Base-by-base conservation (phyloP, 1,284 basidiomycete genomes). In the Boletellus deceptivus region DNA sequence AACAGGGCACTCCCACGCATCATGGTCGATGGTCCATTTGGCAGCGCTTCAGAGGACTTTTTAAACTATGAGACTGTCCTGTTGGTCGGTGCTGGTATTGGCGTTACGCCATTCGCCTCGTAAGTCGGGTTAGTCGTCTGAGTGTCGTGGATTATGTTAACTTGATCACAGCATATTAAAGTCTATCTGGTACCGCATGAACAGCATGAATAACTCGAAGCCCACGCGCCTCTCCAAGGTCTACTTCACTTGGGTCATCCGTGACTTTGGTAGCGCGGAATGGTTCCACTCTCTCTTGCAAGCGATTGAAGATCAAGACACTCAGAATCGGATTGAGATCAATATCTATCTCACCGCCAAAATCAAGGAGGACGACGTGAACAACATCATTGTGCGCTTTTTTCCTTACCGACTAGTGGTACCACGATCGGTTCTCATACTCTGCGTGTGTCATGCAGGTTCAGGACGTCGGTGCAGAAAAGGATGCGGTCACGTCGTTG, bases 181-280 rank as follows among this genome's bases (percentile, higher is more conserved):
- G 71, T 84, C 86, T n/a, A 91, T 96, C 63, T 95, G 93, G 92
- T 95, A 94, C 74, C 84, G 89, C 43, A 88, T 92, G 84, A 93
- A 93, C 73, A 86, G 85, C 70, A 76, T 89, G 64, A 81, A 85
- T 67, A 71, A 75, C 59, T 79, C 79, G 27, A 86, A 83, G 68
- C 80, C 83, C 3, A 91, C 89, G 2, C 80, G 89, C 38, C 77
- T 91, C 40, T 88, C 86, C 43, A 91, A 91, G 72, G 86, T 91
- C 45, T 91, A 91, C 75, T 90, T 91, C 68, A 88, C 84, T 6
- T 91, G 89, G 89, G 90, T 93, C 59, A 93, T 93, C 65, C 86
- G 89, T 59, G 91, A 93, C 70, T 92, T 91, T 62, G 86, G 86
- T 57, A 77, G 78, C 11, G 89, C 90, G 20, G 91, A 93, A 66